phyloP scores from a whole-genome alignment of 2,329 filamentous ascomycete genomes.

The Pseudonectria foliicola region DNA sequence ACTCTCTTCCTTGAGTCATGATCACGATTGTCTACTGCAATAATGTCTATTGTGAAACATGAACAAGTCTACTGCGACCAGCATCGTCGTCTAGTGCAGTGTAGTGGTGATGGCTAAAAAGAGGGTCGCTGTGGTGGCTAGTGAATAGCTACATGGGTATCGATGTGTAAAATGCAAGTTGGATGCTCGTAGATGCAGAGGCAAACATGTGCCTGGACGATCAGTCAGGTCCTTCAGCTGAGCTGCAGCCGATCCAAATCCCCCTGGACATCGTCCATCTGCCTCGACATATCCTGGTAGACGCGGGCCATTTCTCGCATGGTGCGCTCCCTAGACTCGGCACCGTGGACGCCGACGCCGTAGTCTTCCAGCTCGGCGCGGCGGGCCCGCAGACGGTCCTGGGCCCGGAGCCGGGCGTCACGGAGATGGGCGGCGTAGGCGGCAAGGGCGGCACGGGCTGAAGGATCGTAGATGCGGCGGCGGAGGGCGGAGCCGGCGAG shows the following conservation, averaged over 20 bases:
- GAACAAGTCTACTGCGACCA: no score
- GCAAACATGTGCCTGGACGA: neutral
- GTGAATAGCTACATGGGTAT: no score
- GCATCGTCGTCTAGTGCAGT: no score
- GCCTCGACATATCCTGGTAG: conserved; percentile 42
- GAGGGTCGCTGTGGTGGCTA: no score
- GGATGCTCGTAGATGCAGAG: neutral
- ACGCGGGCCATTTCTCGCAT: conserved; percentile 48
- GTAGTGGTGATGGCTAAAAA: no score
- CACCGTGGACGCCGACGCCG: conserved; percentile 34
- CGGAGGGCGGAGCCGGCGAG: conserved; percentile 28
- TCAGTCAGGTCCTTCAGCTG: conserved; percentile 6
- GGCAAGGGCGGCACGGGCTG: conserved; percentile 34
- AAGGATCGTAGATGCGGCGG: conserved; percentile 38
- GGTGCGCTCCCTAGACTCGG: conserved; percentile 36
- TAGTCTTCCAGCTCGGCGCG: conserved; percentile 41
- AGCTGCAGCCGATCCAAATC: conserved; percentile 36
- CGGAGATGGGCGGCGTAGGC: conserved; percentile 43
- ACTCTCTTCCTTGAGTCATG: no score
- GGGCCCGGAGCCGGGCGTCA: conserved; percentile 39
- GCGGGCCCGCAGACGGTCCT: conserved; percentile 35
- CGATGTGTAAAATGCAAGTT: no score
- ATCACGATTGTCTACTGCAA: no score
- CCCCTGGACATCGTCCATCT: conserved; percentile 41
- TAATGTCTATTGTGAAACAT: no score